These are phyloP conservation scores for Arabidopsis thaliana DNA, from an alignment of 345 rosid species.

Conservation along the genomic window TAIR10.1 NC_003075.7:17160001-17160500, in stretches of 20 bases:
- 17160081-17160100: no score
- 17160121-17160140: no score
- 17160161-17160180: no score
- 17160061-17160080: conserved; percentile 25
- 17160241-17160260: not conserved
- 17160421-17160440: no score
- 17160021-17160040: conserved; percentile 35
- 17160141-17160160: no score
- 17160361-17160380: not conserved
- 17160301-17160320: not conserved
- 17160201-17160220: no score
- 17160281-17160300: not conserved
- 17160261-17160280: not conserved
- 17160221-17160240: not conserved
- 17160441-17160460: no score
- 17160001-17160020: conserved; percentile 40
- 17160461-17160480: no score
- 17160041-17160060: conserved; percentile 22
- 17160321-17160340: not conserved
- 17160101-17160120: no score
- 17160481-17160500: not conserved
- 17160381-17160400: no score
- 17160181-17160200: no score
- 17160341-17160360: no score
- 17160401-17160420: not conserved